A percentile compares a stretch with the other conserved stretches of the same genome.
Conservation (phyloP, 805 yeast species). For the Sungouiozyma ichnusensis region DNA sequence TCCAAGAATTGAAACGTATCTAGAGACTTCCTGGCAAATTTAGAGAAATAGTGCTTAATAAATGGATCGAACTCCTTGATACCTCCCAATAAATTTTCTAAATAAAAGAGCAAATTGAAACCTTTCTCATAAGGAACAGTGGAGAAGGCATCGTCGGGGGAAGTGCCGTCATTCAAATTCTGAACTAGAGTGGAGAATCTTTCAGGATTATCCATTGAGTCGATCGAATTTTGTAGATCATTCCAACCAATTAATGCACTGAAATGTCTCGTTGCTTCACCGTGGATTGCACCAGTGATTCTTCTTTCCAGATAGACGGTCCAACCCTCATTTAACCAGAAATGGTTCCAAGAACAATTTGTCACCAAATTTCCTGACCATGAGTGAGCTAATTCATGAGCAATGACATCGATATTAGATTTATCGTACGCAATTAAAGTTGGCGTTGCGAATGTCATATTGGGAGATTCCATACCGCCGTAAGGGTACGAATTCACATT, state of each 20-base stretch:
- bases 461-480: slow-evolving; percentile 95
- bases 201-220: slow-evolving; percentile 46
- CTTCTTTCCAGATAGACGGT: slow-evolving; percentile 85
- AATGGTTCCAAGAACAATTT: slow-evolving; percentile 85
- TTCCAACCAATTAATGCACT: slow-evolving; percentile 84
- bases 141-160: slow-evolving; percentile 85
- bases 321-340: slow-evolving; percentile 96
- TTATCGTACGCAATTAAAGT: slow-evolving; percentile 78
- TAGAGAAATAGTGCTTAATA: slow-evolving; percentile 64
- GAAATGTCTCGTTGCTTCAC: slow-evolving; percentile 68
- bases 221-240: slow-evolving; percentile 57
- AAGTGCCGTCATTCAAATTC: slow-evolving; percentile 54
- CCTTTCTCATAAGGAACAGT: slow-evolving; percentile 91
- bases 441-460: slow-evolving; percentile 84
- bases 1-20: slow-evolving; percentile 78
- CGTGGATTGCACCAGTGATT: slow-evolving; percentile 68
- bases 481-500: slow-evolving; percentile 73
- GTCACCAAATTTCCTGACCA: slow-evolving; percentile 92
- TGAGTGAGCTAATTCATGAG: slow-evolving; percentile 87
- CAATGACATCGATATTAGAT: slow-evolving; percentile 79
- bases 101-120: slow-evolving; percentile 60
- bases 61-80: slow-evolving; percentile 60
- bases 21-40: slow-evolving; percentile 57
- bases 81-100: slow-evolving; percentile 65
- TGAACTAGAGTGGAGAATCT: slow-evolving; percentile 59